Base-by-base conservation (phyloP, 495 filamentous ascomycete genomes). In the Lindgomyces ingoldianus region DNA sequence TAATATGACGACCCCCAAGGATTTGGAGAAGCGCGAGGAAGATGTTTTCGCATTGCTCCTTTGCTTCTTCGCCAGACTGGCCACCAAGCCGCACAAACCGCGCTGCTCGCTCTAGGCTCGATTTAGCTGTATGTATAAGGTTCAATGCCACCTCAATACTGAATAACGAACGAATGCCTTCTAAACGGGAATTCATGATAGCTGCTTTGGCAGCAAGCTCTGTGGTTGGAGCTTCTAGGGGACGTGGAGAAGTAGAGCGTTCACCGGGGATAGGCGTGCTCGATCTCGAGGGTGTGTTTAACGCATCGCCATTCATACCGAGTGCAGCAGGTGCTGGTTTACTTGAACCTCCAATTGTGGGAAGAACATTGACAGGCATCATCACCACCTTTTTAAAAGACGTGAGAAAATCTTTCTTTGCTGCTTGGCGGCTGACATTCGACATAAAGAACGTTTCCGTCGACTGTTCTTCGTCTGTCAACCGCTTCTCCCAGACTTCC, bases 331-430 rank as follows among this genome's bases (percentile, higher is more conserved):
- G 55, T 76, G 79, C 42, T 73, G 81, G 54, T 70, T 79, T 69
- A 84, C 80, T 82, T 25, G 80, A 39, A 84, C 63, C 56, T 21
- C 65, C 65, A 4, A 77, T 74, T 44, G 79, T 81, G 12, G 83
- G 81, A 2, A 98, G 76, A 24, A 93, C 91, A 50, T 91, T 94
- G 27, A 98, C 93, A 22, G 95, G 95, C 86, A 96, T 91, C 90
- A 98, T 96, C 65, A 99, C 91, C 10, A 99, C 94, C 72, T 99
- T 98, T 75, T 91, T 97, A 80, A 99, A 99, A 1, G 92, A 95
- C 18, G 85, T 93, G 67, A 99, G 72, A 70, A 99, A 99, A 74
- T 99, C 95, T 46, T 88, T 86, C 74, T 99, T 99, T 71, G 94
- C 95, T 1, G 90, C 93, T 78, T 96, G 91, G 26, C 95, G 84